Conservation (phyloP, 768 basidiomycete genomes). For the Phylloporus rhodoxanthus region DNA sequence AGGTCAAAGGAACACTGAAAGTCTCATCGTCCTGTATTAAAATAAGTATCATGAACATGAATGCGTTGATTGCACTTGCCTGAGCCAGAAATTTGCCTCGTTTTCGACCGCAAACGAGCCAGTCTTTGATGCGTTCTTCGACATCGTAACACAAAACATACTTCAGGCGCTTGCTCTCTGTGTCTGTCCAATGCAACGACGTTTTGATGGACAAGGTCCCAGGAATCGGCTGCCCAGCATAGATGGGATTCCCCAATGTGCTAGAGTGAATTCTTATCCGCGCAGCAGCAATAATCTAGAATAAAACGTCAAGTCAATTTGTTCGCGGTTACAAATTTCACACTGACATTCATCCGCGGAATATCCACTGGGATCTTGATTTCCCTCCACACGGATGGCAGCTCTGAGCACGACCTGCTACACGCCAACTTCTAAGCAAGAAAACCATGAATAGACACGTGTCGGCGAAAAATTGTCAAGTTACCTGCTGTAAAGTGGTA, state of each 20-base stretch:
- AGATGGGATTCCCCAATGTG: slow-evolving; percentile 47
- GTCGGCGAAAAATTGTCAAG: not conserved
- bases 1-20: slow-evolving; percentile 56
- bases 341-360: slow-evolving; percentile 70
- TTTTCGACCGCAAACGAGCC: slow-evolving; percentile 87
- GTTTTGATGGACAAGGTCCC: slow-evolving; percentile 62
- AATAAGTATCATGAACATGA: not conserved
- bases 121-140: slow-evolving; percentile 73
- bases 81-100: slow-evolving; percentile 74
- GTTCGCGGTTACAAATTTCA: not conserved
- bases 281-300: slow-evolving; percentile 62
- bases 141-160: slow-evolving; percentile 75
- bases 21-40: slow-evolving; percentile 53
- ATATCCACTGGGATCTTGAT: slow-evolving; percentile 83
- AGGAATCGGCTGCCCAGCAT: slow-evolving; percentile 84
- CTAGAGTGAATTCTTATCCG: slow-evolving; percentile 44
- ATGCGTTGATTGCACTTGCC: slow-evolving; percentile 38
- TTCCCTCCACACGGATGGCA: slow-evolving; percentile 54
- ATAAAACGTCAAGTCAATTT: slow-evolving; percentile 7
- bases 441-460: slow-evolving; percentile 25
- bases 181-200: slow-evolving; percentile 72
- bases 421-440: slow-evolving; percentile 31
- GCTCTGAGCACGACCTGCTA: slow-evolving; percentile 36
- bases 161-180: slow-evolving; percentile 34
- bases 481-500: slow-evolving; percentile 30